A percentile compares a stretch with the other conserved stretches of the same genome.
These are phyloP conservation scores for Teratosphaeria pseudoeucalypti DNA, from an alignment of 2,329 filamentous ascomycete species.

Conservation along the genomic window DNA sequence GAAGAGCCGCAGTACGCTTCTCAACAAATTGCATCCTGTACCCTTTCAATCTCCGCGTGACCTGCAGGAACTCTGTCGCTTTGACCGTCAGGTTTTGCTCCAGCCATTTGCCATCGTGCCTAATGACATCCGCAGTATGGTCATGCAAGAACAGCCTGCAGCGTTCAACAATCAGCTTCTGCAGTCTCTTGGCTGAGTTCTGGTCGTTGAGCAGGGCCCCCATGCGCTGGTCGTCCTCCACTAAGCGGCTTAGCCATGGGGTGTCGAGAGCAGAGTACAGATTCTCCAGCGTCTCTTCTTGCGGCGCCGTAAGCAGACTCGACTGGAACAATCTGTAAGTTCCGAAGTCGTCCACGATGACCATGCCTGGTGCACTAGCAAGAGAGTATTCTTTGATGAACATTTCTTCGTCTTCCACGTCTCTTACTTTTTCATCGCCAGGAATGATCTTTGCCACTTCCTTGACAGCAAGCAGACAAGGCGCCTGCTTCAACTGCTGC, in stretches of 20 bases:
- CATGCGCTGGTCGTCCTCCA: slow-evolving; percentile 67
- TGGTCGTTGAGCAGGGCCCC: slow-evolving; percentile 59
- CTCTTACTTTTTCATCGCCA: slow-evolving; percentile 32
- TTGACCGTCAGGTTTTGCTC: slow-evolving; percentile 73
- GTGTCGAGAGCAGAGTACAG: slow-evolving; percentile 80
- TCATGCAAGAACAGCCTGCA: slow-evolving; percentile 84
- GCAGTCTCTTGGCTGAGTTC: slow-evolving; percentile 55
- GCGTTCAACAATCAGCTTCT: slow-evolving; percentile 76
- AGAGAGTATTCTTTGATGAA: slow-evolving; percentile 68
- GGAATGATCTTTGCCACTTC: slow-evolving; percentile 51
- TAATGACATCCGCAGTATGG: slow-evolving; percentile 65
- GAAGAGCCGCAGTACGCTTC: slow-evolving; percentile 64
- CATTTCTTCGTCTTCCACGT: slow-evolving; percentile 37
- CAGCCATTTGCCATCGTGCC: slow-evolving; percentile 81
- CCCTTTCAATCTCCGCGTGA: slow-evolving; percentile 65
- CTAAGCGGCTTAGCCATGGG: slow-evolving; percentile 61
- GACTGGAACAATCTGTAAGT: slow-evolving; percentile 84
- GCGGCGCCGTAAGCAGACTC: slow-evolving; percentile 72
- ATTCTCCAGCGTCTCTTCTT: slow-evolving; percentile 74
- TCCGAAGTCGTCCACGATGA: slow-evolving; percentile 78
- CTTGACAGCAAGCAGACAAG: slow-evolving; percentile 74
- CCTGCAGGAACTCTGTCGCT: slow-evolving; percentile 65
- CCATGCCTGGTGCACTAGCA: slow-evolving; percentile 58
- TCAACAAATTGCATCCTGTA: slow-evolving; percentile 60
- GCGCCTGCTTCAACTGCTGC: slow-evolving; percentile 60